Base-by-base conservation (phyloP, 2,329 filamentous ascomycete genomes). In the Trichoderma sp. region DNA sequence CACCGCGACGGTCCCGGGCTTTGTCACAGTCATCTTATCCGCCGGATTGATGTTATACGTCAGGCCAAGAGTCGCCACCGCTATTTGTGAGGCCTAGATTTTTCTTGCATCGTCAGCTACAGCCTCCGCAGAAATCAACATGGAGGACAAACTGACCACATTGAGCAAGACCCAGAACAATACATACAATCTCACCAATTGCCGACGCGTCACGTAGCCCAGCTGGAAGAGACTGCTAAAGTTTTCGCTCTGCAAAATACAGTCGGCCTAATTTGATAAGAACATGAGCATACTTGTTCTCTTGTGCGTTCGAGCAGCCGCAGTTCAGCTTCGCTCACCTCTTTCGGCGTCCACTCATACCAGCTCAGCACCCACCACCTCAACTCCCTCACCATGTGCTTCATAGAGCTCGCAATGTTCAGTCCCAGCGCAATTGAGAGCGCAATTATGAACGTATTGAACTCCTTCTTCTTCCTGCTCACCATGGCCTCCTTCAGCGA, bases 311-410 rank as follows among this genome's bases (percentile, higher is more conserved):
- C 5, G 9, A 21, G 3, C 2, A 3, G 45, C n/a, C 34, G 10
- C 1, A 14, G 7, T 26, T 63, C 7, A n/a, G 24, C 28, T n/a
- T 41, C 34, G 64, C 72, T n/a, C 58, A 80, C 80, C 72, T 82
- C 80, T 5, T 70, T 70, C 47, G 77, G 70, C 41, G 75, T 75
- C 66, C 78, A 74, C 45, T 75, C 72, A 5, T 74, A 71, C 9
- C 72, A 70, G 64, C 74, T 76, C 48, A 83, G 68, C 30, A 82
- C 76, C 72, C 78, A 80, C 79, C 80, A 82, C n/a, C 80, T 73
- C 66, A 81, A 71, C 66, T 81, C 79, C 15, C 74, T 70, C 3
- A 79, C 76, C 74, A 81, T 78, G 30, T 75, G 75, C 64, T 80
- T 80, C 24, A 83, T 73, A 7, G 76, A 75, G 67, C 74, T 79